phyloP scores from a whole-genome alignment of 129 eudicot genomes.

The Centrapalus pauciflorus region DNA sequence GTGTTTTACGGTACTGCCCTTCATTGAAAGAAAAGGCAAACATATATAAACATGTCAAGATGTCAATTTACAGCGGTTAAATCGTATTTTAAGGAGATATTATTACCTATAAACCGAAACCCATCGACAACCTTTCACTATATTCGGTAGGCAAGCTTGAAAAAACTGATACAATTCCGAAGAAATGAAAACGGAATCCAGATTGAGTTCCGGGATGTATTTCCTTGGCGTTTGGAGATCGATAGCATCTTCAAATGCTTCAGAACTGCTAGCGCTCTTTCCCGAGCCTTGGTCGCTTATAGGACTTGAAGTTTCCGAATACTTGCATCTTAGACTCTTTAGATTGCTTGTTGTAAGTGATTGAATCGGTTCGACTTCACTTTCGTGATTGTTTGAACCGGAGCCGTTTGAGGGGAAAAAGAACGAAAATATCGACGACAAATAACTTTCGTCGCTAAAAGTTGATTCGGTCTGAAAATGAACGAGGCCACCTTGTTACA shows the following conservation, averaged over 20 bases:
- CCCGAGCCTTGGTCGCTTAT: slow-evolving; percentile 32
- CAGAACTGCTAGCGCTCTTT: slow-evolving; percentile 38
- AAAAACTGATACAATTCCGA: slow-evolving; percentile 51
- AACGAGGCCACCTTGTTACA: slow-evolving; percentile 14
- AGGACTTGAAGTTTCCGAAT: slow-evolving; percentile 2
- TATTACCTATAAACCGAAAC: slow-evolving; percentile 73
- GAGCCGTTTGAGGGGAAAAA: slow-evolving; percentile 40
- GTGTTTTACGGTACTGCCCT: slow-evolving; percentile 85
- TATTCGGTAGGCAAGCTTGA: slow-evolving; percentile 65
- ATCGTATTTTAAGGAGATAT: not conserved
- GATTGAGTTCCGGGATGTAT: slow-evolving; percentile 42
- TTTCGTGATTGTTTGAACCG: slow-evolving; percentile 12
- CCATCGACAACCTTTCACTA: slow-evolving; percentile 83
- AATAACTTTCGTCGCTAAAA: slow-evolving; percentile 35
- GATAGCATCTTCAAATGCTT: slow-evolving; percentile 51
- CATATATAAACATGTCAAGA: slow-evolving; percentile 6
- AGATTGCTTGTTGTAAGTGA: slow-evolving; percentile 19
- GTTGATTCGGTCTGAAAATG: slow-evolving; percentile 43
- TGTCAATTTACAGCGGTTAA: not conserved
- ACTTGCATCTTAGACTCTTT: slow-evolving; percentile 9
- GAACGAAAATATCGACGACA: slow-evolving; percentile 40
- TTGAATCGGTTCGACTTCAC: slow-evolving; percentile 27
- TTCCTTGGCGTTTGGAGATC: slow-evolving; percentile 32
- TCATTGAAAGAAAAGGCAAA: slow-evolving; percentile 41
- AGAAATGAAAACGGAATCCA: slow-evolving; percentile 61